Percentiles rank a stretch among this genome's conserved stretches.
Conservation (phyloP, 2,329 filamentous ascomycete species). For the Beauveria scarabaeidicola region DNA sequence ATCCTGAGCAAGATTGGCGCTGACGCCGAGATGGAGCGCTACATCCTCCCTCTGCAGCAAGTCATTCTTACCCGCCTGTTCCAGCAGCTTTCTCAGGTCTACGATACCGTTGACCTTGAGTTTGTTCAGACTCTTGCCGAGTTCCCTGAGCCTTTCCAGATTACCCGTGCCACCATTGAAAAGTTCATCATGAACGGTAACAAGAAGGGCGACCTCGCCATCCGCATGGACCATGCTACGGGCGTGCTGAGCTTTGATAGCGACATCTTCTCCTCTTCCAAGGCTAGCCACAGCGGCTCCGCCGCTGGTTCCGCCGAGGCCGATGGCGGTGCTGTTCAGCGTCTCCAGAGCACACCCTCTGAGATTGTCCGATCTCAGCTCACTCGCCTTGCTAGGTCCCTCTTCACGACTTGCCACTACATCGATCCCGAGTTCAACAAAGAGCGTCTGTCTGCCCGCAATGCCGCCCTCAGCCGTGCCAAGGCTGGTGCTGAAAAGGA, state of each 20-base stretch:
- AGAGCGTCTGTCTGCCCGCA: constrained; percentile 67
- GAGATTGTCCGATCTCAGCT: constrained; percentile 96
- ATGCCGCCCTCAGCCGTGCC: constrained; percentile 71
- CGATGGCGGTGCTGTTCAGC: constrained; percentile 78
- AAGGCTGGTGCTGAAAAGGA: constrained; percentile 87
- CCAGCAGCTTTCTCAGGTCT: constrained; percentile 97
- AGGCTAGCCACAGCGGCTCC: constrained; percentile 79
- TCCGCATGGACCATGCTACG: constrained; percentile 91
- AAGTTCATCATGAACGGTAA: constrained; percentile 99
- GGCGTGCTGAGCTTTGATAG: constrained; percentile 95
- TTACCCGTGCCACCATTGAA: constrained; percentile 83
- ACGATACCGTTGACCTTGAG: constrained; percentile 90
- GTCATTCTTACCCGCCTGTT: constrained; percentile 97
- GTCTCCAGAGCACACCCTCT: constrained; percentile 92
- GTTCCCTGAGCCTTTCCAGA: constrained; percentile 95
- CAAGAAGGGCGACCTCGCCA: constrained; percentile 97
- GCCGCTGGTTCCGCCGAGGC: constrained; percentile 78
- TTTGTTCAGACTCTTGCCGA: constrained; percentile 91
- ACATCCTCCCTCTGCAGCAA: constrained; percentile 90
- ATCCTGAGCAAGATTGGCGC: constrained; percentile 89
- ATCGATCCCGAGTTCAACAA: constrained; percentile 87
- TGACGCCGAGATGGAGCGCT: constrained; percentile 94
- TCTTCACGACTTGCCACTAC: constrained; percentile 92
- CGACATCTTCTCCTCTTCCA: constrained; percentile 95
- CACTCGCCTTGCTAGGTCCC: constrained; percentile 78